Evolutionary conservation across 345 rosid genomes (phyloP).

Genomic region (Melaleuca alternifolia): DNA sequence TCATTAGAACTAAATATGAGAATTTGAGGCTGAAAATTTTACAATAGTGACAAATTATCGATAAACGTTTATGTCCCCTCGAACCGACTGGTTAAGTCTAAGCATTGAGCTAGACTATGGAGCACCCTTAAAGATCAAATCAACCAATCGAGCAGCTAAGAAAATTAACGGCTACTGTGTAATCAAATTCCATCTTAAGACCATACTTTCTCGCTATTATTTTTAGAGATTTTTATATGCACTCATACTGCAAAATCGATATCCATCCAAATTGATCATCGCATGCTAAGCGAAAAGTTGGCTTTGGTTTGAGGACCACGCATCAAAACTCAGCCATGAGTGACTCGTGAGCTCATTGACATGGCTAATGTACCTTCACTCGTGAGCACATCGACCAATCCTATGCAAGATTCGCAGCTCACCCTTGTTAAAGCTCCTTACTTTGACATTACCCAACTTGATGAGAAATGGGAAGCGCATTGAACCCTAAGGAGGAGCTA

Average conservation of each 20-base stretch:
- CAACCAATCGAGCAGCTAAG: not conserved
- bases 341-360: too few relatives aligned
- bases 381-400: too few relatives aligned
- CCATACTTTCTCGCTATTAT: not conserved
- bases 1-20: not conserved
- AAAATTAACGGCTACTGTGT: not conserved
- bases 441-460: not conserved
- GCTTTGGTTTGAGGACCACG: not conserved
- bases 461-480: not conserved
- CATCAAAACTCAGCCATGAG: not conserved
- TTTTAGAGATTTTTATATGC: not conserved
- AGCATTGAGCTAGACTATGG: not conserved
- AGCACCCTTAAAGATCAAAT: not conserved
- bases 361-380: too few relatives aligned
- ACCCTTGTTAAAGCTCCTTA: not conserved
- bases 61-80: not conserved
- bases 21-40: not conserved
- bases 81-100: not conserved
- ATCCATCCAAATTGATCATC: not conserved
- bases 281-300: not conserved
- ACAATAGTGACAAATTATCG: not conserved
- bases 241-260: not conserved
- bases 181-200: not conserved
- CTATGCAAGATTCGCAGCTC: not conserved
- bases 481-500: not conserved